These are phyloP conservation scores for Meira miltonrushii DNA, from an alignment of 1,284 basidiomycete species.

Conservation along the genomic window DNA sequence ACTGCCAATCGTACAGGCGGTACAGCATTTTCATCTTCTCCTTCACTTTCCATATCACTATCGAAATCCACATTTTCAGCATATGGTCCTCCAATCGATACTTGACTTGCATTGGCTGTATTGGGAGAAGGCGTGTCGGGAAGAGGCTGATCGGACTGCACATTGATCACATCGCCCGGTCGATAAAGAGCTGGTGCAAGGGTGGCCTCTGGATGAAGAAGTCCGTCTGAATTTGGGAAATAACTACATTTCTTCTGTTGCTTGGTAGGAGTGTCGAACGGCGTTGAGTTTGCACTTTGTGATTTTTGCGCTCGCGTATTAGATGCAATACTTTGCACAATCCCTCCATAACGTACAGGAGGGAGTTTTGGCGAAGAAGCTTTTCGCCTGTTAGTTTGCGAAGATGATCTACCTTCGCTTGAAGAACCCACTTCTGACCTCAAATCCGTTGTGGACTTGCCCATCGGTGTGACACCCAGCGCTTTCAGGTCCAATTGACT, in stretches of 20 bases:
- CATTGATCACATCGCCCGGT: too few relatives aligned
- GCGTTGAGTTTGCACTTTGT: neutral
- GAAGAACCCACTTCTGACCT: neutral
- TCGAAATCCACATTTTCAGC: neutral
- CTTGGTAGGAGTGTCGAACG: neutral
- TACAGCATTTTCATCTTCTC: conserved; percentile 14
- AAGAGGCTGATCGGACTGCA: neutral
- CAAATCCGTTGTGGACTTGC: neutral
- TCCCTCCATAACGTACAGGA: neutral
- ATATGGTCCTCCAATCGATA: neutral
- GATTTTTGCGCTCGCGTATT: too few relatives aligned
- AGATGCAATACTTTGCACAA: neutral
- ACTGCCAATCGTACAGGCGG: conserved; percentile 29
- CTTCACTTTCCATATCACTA: conserved; percentile 11
- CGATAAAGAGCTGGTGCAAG: neutral
- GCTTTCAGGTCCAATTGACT: conserved; percentile 2
- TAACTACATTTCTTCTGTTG: too few relatives aligned
- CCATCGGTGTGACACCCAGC: conserved; percentile 7
- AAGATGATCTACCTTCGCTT: neutral
- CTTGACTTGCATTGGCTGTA: neutral
- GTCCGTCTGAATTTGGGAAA: too few relatives aligned
- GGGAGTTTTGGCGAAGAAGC: neutral
- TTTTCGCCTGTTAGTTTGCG: too few relatives aligned
- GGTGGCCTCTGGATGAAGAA: neutral
- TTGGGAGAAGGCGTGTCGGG: neutral